Conservation (phyloP, 1,284 basidiomycete species). For the Lentinus polychrous region DNA sequence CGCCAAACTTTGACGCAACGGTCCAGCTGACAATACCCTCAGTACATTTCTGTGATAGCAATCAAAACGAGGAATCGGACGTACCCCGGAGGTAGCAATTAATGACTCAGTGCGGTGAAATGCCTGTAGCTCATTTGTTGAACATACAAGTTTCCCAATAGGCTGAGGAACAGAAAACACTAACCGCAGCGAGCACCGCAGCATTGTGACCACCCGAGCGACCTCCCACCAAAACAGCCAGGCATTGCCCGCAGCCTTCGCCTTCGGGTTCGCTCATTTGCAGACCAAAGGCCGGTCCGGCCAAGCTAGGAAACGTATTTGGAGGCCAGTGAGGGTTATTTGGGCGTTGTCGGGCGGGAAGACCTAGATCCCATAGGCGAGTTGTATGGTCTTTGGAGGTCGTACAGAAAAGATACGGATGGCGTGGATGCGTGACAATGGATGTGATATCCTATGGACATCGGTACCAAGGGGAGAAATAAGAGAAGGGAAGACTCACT, state of each 20-base stretch:
- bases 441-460: slow-evolving; percentile 53
- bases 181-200: slow-evolving; percentile 57
- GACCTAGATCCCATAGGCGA: slow-evolving; percentile 55
- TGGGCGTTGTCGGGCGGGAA: slow-evolving; percentile 21
- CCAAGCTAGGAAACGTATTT: slow-evolving; percentile 38
- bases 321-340: slow-evolving; percentile 58
- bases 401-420: slow-evolving; percentile 54
- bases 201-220: slow-evolving; percentile 65
- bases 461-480: not conserved
- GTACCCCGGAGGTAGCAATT: slow-evolving; percentile 69
- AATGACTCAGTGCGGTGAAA: slow-evolving; percentile 58
- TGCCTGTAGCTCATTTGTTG: slow-evolving; percentile 32
- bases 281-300: slow-evolving; percentile 64
- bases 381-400: slow-evolving; percentile 62
- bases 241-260: slow-evolving; percentile 52
- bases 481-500: slow-evolving; percentile 32
- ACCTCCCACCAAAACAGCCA: slow-evolving; percentile 57
- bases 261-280: slow-evolving; percentile 55
- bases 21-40: slow-evolving; percentile 44
- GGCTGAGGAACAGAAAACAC: slow-evolving; percentile 15
- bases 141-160: not conserved
- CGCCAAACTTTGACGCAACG: slow-evolving; percentile 68
- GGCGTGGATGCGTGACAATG: slow-evolving; percentile 51
- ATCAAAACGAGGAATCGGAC: slow-evolving; percentile 15
- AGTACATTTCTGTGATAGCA: slow-evolving; percentile 4